Evolutionary conservation across 129 eudicot genomes (phyloP).

Genomic region (Flaveria trinervia): DNA sequence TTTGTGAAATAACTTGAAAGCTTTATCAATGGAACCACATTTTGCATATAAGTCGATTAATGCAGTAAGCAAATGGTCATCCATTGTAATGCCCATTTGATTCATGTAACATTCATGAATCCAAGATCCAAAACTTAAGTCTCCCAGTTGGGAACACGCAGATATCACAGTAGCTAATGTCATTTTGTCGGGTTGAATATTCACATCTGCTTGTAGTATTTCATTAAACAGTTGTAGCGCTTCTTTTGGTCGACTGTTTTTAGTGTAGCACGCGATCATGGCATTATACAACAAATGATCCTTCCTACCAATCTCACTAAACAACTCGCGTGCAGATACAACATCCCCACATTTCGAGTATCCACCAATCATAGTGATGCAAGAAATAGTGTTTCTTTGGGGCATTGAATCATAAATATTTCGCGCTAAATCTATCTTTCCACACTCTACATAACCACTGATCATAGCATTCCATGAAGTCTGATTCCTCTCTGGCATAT

Average conservation of each 20-base stretch:
- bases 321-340: conserved; percentile 32
- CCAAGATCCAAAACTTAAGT: conserved; percentile 44
- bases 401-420: conserved; percentile 38
- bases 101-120: conserved; percentile 30
- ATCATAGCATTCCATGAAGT: conserved; percentile 46
- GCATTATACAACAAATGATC: conserved; percentile 44
- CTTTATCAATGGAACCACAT: conserved; percentile 50
- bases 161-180: conserved; percentile 50
- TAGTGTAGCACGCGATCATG: conserved; percentile 51
- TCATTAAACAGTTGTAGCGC: conserved; percentile 43
- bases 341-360: conserved; percentile 40
- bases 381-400: conserved; percentile 39
- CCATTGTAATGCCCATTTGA: conserved; percentile 29
- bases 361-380: conserved; percentile 35
- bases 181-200: conserved; percentile 46
- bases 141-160: conserved; percentile 47
- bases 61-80: conserved; percentile 49
- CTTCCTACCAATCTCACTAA: conserved; percentile 26
- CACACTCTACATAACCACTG: conserved; percentile 39
- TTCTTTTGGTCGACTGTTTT: conserved; percentile 47
- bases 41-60: conserved; percentile 54
- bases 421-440: conserved; percentile 24
- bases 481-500: conserved; percentile 43
- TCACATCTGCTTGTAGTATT: conserved; percentile 40
- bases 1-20: conserved; percentile 35